A percentile compares a stretch with the other conserved stretches of the same genome.
These are phyloP conservation scores for Platanthera guangdongensis DNA, from an alignment of 106 monocot species.

Conservation along the genomic window DNA sequence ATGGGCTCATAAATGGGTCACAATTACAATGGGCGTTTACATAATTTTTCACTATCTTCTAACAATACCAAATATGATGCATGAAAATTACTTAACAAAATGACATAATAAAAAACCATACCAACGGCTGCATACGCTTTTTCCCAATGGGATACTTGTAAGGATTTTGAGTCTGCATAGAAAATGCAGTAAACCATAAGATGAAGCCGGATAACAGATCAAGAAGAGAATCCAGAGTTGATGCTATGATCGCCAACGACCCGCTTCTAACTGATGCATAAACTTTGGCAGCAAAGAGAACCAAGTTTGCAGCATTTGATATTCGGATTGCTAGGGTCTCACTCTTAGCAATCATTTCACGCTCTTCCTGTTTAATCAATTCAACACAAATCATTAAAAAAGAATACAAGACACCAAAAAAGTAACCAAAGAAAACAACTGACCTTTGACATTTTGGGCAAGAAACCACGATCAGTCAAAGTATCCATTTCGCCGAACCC, in stretches of 20 bases:
- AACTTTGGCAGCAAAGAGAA: constrained; percentile 91
- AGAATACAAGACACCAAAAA: not conserved
- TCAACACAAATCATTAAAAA: not conserved
- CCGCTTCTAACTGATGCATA: constrained; percentile 92
- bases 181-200: constrained; percentile 93
- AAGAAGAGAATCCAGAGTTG: constrained; percentile 95
- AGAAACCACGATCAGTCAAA: constrained; percentile 73
- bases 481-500: constrained; percentile 96
- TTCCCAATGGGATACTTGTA: constrained; percentile 96
- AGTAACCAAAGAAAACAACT: not conserved
- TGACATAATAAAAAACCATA: constrained; percentile 17
- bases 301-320: constrained; percentile 84
- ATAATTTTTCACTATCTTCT: too few species aligned
- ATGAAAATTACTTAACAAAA: not conserved
- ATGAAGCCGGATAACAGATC: constrained; percentile 97
- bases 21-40: too few species aligned
- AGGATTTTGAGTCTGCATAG: constrained; percentile 90
- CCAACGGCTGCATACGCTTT: constrained; percentile 94
- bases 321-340: constrained; percentile 71
- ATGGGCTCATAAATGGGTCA: too few species aligned
- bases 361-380: constrained; percentile 61
- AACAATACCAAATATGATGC: too few species aligned
- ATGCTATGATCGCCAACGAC: constrained; percentile 90
- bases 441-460: constrained; percentile 79
- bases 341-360: constrained; percentile 60